Evolutionary conservation across 805 yeast species (phyloP).

Genomic region (Candida maesae): DNA sequence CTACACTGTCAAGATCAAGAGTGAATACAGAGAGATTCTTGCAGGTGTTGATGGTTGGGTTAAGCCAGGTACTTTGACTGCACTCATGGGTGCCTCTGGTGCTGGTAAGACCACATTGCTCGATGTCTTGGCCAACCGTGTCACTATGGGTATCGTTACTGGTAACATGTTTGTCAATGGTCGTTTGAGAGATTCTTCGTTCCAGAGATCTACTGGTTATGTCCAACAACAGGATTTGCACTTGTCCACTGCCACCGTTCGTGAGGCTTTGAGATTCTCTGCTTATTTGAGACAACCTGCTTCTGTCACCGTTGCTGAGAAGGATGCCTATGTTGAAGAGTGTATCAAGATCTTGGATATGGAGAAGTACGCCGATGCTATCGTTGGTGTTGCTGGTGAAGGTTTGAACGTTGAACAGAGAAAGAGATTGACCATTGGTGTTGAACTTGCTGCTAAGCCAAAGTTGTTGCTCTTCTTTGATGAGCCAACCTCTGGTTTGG

Average conservation of each 20-base stretch:
- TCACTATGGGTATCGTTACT: slow-evolving; percentile 65
- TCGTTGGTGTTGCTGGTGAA: slow-evolving; percentile 72
- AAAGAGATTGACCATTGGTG: slow-evolving; percentile 64
- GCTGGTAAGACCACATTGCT: slow-evolving; percentile 78
- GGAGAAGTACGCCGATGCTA: slow-evolving; percentile 63
- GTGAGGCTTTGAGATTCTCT: slow-evolving; percentile 66
- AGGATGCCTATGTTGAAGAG: slow-evolving; percentile 62
- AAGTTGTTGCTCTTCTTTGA: slow-evolving; percentile 56
- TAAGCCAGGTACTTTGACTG: slow-evolving; percentile 78
- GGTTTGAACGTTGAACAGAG: slow-evolving; percentile 63
- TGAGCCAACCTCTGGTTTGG: slow-evolving; percentile 69
- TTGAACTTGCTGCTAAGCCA: slow-evolving; percentile 65
- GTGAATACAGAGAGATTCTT: slow-evolving; percentile 56
- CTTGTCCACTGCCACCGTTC: slow-evolving; percentile 59
- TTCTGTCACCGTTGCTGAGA: slow-evolving; percentile 47
- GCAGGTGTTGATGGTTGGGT: slow-evolving; percentile 77
- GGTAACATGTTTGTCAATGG: slow-evolving; percentile 70
- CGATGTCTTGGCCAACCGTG: slow-evolving; percentile 68
- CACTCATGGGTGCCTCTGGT: slow-evolving; percentile 75
- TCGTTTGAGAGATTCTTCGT: slow-evolving; percentile 52
- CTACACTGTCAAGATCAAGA: slow-evolving; percentile 63
- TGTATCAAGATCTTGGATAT: slow-evolving; percentile 61
- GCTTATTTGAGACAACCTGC: slow-evolving; percentile 67
- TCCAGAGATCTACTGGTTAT: slow-evolving; percentile 53
- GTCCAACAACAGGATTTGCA: slow-evolving; percentile 79